Conservation (phyloP, 83 land plant species). For the Diphasiastrum complanatum region DNA sequence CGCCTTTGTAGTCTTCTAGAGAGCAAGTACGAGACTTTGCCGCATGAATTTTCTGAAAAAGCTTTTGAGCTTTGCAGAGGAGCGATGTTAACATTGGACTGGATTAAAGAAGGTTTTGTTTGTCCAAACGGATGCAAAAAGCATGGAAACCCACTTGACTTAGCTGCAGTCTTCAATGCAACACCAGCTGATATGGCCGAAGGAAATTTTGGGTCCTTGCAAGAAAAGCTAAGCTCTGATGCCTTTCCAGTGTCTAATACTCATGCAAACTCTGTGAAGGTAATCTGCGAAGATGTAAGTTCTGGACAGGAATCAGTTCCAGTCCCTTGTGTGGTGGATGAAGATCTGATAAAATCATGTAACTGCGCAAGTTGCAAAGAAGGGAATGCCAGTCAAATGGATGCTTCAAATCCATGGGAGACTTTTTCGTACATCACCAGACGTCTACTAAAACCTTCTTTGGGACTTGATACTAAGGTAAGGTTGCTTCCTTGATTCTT, state of each 20-base stretch:
- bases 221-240: conserved; percentile 9
- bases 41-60: conserved; percentile 48
- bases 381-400: conserved; percentile 17
- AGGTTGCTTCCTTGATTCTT: conserved; percentile 19
- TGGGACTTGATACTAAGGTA: conserved; percentile 65
- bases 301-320: conserved; percentile 75
- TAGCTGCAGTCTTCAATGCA: background rate
- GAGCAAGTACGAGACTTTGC: conserved; percentile 49
- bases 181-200: conserved; percentile 6
- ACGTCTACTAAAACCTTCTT: conserved; percentile 66
- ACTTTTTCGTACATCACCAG: conserved; percentile 65
- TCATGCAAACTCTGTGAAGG: background rate
- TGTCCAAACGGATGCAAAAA: conserved; percentile 72
- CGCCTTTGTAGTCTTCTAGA: conserved; percentile 47
- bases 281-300: conserved; percentile 78
- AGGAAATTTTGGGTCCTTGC: background rate
- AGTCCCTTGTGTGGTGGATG: conserved; percentile 74
- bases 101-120: conserved; percentile 68
- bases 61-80: conserved; percentile 88
- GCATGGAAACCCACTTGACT: background rate
- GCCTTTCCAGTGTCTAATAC: background rate
- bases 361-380: conserved; percentile 25
- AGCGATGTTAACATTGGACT: conserved; percentile 49
- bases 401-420: conserved; percentile 55
- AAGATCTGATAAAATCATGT: conserved; percentile 40